Percentiles rank a stretch among this genome's conserved stretches.
phyloP scores from a whole-genome alignment of 1,139 yeast genomes.

The Diutina rugosa region DNA sequence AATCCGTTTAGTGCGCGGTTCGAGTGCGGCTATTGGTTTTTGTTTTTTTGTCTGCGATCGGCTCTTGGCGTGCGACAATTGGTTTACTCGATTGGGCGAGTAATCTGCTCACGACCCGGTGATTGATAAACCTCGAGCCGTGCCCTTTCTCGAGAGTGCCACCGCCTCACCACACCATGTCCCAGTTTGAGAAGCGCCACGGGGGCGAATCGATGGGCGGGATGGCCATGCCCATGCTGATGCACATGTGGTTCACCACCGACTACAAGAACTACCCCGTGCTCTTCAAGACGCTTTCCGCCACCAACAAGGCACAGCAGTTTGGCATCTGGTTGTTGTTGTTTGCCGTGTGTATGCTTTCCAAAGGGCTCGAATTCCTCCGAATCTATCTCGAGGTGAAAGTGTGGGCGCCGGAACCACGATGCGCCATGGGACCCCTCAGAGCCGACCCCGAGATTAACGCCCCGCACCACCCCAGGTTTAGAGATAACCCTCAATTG shows the following conservation, averaged over 20 bases:
- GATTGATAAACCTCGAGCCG: neutral
- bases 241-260: conserved; percentile 49
- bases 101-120: neutral
- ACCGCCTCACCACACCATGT: neutral
- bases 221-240: conserved; percentile 8
- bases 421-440: neutral
- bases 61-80: neutral
- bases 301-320: conserved; percentile 43
- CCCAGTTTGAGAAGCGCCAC: neutral
- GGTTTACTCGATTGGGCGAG: neutral
- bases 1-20: neutral
- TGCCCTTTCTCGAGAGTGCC: neutral
- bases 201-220: neutral
- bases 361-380: conserved; percentile 45
- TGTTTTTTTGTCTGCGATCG: neutral
- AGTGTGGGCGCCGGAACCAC: conserved; percentile 35
- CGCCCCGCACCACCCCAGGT: neutral
- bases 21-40: neutral
- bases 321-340: conserved; percentile 60
- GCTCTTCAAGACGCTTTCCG: conserved; percentile 38
- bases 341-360: conserved; percentile 41
- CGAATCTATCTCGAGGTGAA: conserved; percentile 53
- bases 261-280: conserved; percentile 44
- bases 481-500: neutral
- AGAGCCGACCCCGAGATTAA: neutral